These are phyloP conservation scores for Leishmania amazonensis DNA, from an alignment of 208 protist genomes.

Conservation along the genomic window DNA sequence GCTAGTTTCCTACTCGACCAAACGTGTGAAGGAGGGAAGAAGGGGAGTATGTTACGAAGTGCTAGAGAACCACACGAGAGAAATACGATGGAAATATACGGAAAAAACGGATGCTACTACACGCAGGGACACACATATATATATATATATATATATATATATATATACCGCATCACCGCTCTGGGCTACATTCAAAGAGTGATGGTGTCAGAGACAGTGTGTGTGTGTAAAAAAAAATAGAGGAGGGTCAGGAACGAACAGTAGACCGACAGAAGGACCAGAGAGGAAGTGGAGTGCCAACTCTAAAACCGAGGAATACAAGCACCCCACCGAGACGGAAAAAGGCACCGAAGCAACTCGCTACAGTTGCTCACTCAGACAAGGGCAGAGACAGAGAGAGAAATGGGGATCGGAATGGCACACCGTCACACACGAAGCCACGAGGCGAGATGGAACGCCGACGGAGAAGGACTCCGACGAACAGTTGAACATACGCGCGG, in stretches of 20 bases:
- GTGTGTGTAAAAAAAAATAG: neutral
- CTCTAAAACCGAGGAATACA: neutral
- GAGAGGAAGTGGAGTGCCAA: neutral
- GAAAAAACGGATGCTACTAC: neutral
- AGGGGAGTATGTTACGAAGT: neutral
- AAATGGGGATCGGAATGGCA: neutral
- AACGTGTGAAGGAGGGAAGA: too few relatives aligned
- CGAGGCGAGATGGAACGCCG: too few relatives aligned
- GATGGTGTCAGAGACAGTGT: neutral
- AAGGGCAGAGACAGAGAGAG: neutral
- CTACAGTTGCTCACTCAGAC: neutral
- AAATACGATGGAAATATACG: neutral
- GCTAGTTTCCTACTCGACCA: neutral
- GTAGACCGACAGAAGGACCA: neutral
- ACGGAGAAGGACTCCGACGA: neutral
- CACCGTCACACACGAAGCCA: neutral
- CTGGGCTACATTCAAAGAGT: neutral
- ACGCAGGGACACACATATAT: neutral
- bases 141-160: too few relatives aligned
- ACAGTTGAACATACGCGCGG: neutral
- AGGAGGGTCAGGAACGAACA: neutral
- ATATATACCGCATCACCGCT: neutral
- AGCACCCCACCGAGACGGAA: neutral
- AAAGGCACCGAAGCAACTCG: neutral
- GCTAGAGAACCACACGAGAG: neutral